These are phyloP conservation scores for Eucalyptus regnans DNA, from an alignment of 345 rosid genomes.

Conservation along the genomic window DNA sequence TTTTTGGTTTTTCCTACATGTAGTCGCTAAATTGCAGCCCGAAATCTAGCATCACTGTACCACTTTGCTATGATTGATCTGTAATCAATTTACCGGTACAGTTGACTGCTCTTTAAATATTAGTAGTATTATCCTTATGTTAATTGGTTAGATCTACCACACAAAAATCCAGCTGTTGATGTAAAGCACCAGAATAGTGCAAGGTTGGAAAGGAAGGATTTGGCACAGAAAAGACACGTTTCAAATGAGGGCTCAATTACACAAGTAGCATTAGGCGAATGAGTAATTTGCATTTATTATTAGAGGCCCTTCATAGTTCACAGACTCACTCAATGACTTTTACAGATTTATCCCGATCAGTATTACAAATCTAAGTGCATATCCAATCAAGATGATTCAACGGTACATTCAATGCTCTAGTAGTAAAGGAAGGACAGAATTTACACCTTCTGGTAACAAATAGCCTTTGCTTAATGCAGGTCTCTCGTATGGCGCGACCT, in stretches of 20 bases:
- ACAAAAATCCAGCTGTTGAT: not conserved
- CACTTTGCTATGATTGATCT: not conserved
- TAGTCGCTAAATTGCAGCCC: not conserved
- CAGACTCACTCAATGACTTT: not conserved
- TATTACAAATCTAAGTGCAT: not conserved
- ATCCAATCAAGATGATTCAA: not conserved
- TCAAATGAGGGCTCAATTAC: not conserved
- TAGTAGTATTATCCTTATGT: not conserved
- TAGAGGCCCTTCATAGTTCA: not conserved
- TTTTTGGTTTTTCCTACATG: not conserved
- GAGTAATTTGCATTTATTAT: not conserved
- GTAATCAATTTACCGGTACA: not conserved
- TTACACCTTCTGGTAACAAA: conserved; percentile 68
- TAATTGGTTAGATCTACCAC: not conserved
- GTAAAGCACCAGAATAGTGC: not conserved
- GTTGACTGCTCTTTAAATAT: not conserved
- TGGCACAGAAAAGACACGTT: not conserved
- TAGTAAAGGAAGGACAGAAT: not conserved
- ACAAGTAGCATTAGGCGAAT: not conserved
- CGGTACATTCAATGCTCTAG: not conserved
- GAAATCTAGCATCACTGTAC: not conserved
- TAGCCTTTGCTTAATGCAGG: conserved; percentile 92
- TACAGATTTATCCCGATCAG: not conserved
- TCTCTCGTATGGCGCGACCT: conserved; percentile 90
- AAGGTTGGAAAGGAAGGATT: not conserved